Evolutionary conservation across 139 green algal genomes (phyloP).

Genomic region (Picochlorum sp.): DNA sequence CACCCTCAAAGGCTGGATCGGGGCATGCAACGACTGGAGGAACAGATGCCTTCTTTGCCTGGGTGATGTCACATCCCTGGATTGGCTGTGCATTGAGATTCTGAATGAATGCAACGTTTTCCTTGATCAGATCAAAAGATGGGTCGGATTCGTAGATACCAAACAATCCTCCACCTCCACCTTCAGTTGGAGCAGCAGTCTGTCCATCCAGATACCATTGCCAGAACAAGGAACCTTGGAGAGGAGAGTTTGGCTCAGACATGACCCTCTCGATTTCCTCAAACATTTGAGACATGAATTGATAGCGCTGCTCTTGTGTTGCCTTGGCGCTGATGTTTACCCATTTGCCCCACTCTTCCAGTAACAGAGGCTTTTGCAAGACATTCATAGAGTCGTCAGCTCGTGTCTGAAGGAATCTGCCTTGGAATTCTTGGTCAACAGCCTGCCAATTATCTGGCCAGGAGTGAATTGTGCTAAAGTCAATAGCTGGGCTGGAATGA

Average conservation of each 20-base stretch:
- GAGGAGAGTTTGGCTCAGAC: conserved; percentile 1
- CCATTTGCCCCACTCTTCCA: conserved; percentile 67
- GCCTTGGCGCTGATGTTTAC: conserved; percentile 7
- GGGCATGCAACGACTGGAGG: conserved; percentile 16
- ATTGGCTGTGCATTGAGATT: conserved; percentile 8
- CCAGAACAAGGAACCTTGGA: conserved; percentile 48
- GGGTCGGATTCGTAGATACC: conserved; percentile 33
- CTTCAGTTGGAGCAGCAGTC: conserved; percentile 28
- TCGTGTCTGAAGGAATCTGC: conserved; percentile 35
- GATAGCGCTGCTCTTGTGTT: conserved; percentile 18
- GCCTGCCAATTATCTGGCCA: conserved; percentile 57
- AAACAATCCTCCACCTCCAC: conserved; percentile 36
- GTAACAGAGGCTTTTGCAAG: conserved; percentile 44
- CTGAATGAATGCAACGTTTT: conserved; percentile 21
- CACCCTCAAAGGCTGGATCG: conserved; percentile 41
- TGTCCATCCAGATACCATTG: conserved; percentile 44
- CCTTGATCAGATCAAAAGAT: conserved; percentile 22
- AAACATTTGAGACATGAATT: conserved; percentile 15
- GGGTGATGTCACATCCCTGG: neutral
- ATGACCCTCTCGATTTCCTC: conserved; percentile 10
- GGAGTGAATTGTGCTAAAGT: conserved; percentile 44
- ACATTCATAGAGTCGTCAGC: conserved; percentile 9
- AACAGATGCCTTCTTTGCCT: neutral
- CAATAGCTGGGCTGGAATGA: conserved; percentile 29
- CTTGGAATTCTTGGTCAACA: conserved; percentile 16